These are phyloP conservation scores for Pezicula rhizophila DNA, from an alignment of 2,329 filamentous ascomycete genomes.

Conservation along the genomic window DNA sequence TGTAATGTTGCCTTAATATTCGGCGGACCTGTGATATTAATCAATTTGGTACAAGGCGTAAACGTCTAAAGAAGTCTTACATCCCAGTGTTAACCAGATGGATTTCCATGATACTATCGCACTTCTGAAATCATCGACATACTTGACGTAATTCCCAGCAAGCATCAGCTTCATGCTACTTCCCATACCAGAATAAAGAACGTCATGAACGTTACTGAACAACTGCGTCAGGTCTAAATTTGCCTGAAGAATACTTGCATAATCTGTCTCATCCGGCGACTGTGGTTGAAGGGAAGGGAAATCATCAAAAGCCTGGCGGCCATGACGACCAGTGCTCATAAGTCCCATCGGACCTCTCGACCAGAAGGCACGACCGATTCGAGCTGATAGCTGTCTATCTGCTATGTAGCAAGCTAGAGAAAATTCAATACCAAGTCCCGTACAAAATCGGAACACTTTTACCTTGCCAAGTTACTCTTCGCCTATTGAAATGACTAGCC, in stretches of 20 bases:
- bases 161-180: constrained; percentile 63
- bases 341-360: constrained; percentile 63
- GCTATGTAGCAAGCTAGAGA: constrained; percentile 45
- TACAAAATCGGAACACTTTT: constrained; percentile 20
- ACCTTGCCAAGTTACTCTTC: constrained; percentile 61
- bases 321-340: constrained; percentile 38
- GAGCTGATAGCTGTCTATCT: constrained; percentile 60
- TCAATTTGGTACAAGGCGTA: constrained; percentile 10
- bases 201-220: constrained; percentile 67
- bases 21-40: constrained; percentile 42
- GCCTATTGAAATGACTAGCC: constrained; percentile 52
- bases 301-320: constrained; percentile 43
- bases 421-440: neutral
- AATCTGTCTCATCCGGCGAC: constrained; percentile 56
- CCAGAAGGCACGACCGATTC: constrained; percentile 67
- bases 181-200: constrained; percentile 63
- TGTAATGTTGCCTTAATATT: constrained; percentile 61
- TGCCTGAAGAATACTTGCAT: constrained; percentile 62
- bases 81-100: constrained; percentile 59
- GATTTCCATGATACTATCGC: constrained; percentile 67
- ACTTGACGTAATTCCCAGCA: constrained; percentile 66
- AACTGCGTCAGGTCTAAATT: constrained; percentile 64
- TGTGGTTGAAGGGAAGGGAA: constrained; percentile 59
- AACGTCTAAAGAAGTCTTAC: constrained; percentile 30
- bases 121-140: constrained; percentile 65